Base-by-base conservation (phyloP, 345 rosid species). In the Clausena lansium region DNA sequence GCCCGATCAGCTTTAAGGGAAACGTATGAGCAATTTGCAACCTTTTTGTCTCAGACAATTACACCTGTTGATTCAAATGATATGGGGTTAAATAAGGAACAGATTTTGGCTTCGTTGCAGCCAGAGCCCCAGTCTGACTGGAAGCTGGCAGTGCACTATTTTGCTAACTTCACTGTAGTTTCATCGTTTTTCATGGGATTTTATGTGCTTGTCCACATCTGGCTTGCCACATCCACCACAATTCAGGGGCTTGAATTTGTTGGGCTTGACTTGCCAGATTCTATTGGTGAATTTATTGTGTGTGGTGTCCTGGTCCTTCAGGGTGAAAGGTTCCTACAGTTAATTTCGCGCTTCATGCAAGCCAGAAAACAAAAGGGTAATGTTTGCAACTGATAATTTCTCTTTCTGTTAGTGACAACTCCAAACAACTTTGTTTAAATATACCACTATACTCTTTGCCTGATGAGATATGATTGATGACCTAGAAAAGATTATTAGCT, bases 211-310 rank as follows among this genome's bases (percentile, higher is more conserved):
- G 82, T 90, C 67, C 99, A 93, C 81, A 82, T 93, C 52, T 89
- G 93, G 88, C 76, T 92, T 30, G 88, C 89, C 17, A 73, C 81
- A 76, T 90, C 97, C 30, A 87, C 87, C 79, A 50, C 88, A 70
- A 82, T 93, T 84, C 93, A 92, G 84, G 99, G 99, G 78, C 90
- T 95, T 50, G 99, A 93, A 84, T 93, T 95, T 87, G 87, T 86
- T 63, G 97, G 98, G 82, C 94, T 95, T 78, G 99, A 95, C 81
- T 82, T 95, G 70, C 99, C 98, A 22, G 99, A 95, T 86, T 95
- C 99, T 24, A 45, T 93, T 67, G 98, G 97, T 76, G 97, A 95
- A 82, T 83, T 95, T 57, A 86, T 95, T 81, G 96, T 92, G 75
- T 84, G 96, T 70, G 92, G 93, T 73, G 81, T 92, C 67, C 84